phyloP scores from a whole-genome alignment of 305 asterid genomes.

The Fraxinus paxiana region DNA sequence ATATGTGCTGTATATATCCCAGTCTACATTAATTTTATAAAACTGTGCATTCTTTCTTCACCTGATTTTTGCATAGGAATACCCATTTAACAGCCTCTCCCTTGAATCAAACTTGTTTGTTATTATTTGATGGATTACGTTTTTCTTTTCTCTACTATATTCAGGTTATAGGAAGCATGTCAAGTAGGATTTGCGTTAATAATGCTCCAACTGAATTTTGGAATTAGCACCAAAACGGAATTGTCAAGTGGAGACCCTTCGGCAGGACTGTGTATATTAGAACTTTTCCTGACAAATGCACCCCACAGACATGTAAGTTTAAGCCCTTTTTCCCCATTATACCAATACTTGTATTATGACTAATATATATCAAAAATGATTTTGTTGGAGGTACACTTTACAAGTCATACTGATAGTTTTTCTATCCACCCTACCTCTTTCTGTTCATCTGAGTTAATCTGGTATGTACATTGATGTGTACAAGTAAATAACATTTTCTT shows the following conservation, averaged over 20 bases:
- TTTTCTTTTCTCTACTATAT: conserved; percentile 8
- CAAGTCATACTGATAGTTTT: background rate
- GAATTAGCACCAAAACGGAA: background rate
- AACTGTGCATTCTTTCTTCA: background rate
- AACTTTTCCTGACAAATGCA: conserved; percentile 38
- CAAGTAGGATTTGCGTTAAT: conserved; percentile 25
- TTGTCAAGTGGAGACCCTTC: conserved; percentile 24
- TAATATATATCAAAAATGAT: conserved; percentile 19
- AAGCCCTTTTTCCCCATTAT: conserved; percentile 36
- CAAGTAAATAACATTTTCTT: conserved; percentile 13
- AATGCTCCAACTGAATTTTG: conserved; percentile 19
- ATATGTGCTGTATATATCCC: background rate
- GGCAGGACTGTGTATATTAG: conserved; percentile 39
- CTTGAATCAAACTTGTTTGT: conserved; percentile 10
- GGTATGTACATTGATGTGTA: conserved; percentile 16
- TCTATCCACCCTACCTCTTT: background rate
- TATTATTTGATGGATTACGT: background rate
- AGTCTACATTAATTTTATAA: background rate
- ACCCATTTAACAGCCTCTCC: background rate
- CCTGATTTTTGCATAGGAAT: background rate
- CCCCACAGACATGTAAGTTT: conserved; percentile 40
- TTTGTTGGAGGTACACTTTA: conserved; percentile 23
- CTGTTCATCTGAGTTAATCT: conserved; percentile 1
- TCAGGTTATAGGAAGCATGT: conserved; percentile 27
- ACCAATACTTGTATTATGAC: conserved; percentile 32